Base-by-base conservation (phyloP, 345 rosid species). In the Aegle marmelos region DNA sequence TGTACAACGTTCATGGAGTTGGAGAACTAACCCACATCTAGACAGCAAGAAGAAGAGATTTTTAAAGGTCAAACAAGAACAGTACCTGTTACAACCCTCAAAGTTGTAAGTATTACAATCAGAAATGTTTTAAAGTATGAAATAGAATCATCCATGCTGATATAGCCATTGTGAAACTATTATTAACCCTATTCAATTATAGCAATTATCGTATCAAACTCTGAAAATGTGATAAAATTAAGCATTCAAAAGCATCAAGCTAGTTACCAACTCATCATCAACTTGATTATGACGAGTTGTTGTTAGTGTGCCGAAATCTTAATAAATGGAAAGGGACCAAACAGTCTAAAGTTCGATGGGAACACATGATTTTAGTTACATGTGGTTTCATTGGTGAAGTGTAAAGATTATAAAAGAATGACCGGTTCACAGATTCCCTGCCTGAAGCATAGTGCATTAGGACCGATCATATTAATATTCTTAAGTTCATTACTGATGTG, bases 221-320 rank as follows among this genome's bases (percentile, higher is more conserved):
- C 58, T 2, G 14, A 70, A 75, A 37, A n/a, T 74, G 78, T 68
- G 84, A 78, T 34, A 24, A 57, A 57, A 50, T 21, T 17, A 64
- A 19, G 9, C 34, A 53, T 14, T 24, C n/a, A 78, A 50, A 27
- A 66, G 22, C 33, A 57, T 27, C 48, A 13, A 41, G 33, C 33
- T 11, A 31, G 21, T 34, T 36, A 37, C 25, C 45, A 17, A 53
- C n/a, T 50, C 19, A 57, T 9, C 34, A 17, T 78, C 31, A 5
- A 21, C 30, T 66, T 39, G 2, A 50, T 14, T 50, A 7, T 30
- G 34, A 45, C 27, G 76, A 7, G 17, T 45, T 37, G 41, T 37
- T 37, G 41, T 37, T 37, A 8, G 41, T 37, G 8, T 0, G 28
- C 10, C 14, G 37, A n/a, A 6, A 54, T n/a, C 27, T 74, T 19